Conservation (phyloP, 2,329 filamentous ascomycete genomes). For the Claviceps sp. region DNA sequence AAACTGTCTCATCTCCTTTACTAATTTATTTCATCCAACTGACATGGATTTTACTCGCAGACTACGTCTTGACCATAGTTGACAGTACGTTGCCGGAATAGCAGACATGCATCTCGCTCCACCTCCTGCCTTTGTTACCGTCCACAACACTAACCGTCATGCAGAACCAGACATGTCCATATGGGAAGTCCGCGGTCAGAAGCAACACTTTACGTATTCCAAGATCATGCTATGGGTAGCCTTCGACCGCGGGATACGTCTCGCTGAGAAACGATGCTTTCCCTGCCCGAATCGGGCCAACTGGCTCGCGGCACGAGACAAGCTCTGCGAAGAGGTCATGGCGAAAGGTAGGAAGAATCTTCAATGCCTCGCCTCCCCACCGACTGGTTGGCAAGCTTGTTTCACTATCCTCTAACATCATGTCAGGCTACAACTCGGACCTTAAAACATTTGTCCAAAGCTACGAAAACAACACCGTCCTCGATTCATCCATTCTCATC, state of each 20-base stretch:
- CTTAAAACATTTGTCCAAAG: conserved; percentile 61
- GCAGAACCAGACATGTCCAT: conserved; percentile 65
- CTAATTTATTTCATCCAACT: neutral
- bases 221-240: conserved; percentile 77
- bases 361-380: too few relatives aligned
- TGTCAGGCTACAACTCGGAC: conserved; percentile 45
- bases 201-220: conserved; percentile 69
- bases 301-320: conserved; percentile 55
- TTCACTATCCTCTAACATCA: neutral
- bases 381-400: neutral
- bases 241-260: conserved; percentile 59
- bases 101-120: neutral
- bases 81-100: conserved; percentile 27
- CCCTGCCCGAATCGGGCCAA: conserved; percentile 55
- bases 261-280: conserved; percentile 62
- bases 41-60: conserved; percentile 17
- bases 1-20: neutral
- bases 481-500: conserved; percentile 65
- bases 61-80: conserved; percentile 57
- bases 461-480: conserved; percentile 55
- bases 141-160: neutral
- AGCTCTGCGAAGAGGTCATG: conserved; percentile 65
- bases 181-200: conserved; percentile 65
- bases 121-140: neutral
- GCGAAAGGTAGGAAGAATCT: conserved; percentile 36